Evolutionary conservation across 306 rosid species (phyloP), one percentile per base, ranked within the genome.

Genomic region (Pueraria montana): DNA sequence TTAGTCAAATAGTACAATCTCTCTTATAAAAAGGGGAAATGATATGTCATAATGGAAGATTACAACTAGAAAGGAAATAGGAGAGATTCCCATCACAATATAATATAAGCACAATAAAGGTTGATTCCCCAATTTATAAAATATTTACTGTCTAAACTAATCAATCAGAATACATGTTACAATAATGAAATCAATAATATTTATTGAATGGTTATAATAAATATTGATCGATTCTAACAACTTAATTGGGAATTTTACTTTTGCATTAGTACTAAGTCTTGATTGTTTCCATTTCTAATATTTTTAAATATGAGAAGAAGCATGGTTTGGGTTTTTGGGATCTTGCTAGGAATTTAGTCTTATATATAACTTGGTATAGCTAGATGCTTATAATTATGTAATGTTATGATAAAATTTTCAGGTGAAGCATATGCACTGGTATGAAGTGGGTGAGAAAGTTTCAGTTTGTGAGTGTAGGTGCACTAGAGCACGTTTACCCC

Each of bases 361-460:
- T 50, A 77, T 58, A 80, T 34, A 66, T 72, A 52, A 71, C 50
- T 70, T 69, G 62, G 70, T 48, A 70, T 76, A 21, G 38, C 68
- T 76, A 61, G 70, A 77, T 70, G 65, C 80, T 71, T 50, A 52
- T 43, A 62, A 52, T 55, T 79, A 34, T 63, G 20, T 30, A 45
- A 64, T 72, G 73, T 76, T 30, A 76, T 74, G 64, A 72, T 36
- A 70, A 17, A 43, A 76, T 82, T 90, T 90, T 79, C 85, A 95
- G 98, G 98, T 95, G 87, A 95, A 89, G 89, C 98, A 95, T 88
- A 83, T 95, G 98, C 97, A 93, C 79, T 95, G 98, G 98, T 95
- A 92, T 87, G 84, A 82, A 21, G 46, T 91, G 17, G 90, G 90
- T 75, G 93, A 95, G 24, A 63, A 88, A 55, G 92, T 92, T 84